Base-by-base conservation (phyloP, 768 basidiomycete genomes). In the Russula emetica region DNA sequence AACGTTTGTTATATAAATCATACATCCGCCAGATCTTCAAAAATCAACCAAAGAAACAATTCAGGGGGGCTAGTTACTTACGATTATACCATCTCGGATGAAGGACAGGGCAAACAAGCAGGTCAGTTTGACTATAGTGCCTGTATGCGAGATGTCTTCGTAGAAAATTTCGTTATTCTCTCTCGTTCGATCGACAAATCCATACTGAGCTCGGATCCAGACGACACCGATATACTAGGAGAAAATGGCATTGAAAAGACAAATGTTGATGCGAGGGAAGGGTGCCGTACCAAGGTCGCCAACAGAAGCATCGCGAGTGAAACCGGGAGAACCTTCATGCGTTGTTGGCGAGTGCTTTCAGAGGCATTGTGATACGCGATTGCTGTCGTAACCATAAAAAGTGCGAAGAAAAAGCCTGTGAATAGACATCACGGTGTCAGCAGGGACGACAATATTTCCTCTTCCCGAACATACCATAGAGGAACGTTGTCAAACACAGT, bases 21-120 rank as follows among this genome's bases (percentile, higher is more conserved):
- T 58, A 63, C 49, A 53, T 13, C 16, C 56, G 62, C 56, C 56
- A 63, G 24, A 63, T 47, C 62, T 63, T 58, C 20, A 8, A 45
- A 26, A 22, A 52, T 63, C 3, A 51, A 22, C 13, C 26, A 11
- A 34, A 38, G 5, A 22, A 32, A 44, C 30, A 14, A 47, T 5
- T 22, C 24, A 49, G 10, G 18, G 18, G n/a, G n/a, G 10, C 8
- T 6, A 5, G 18, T n/a, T n/a, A 22, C 52, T 34, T 18, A 53
- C 52, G 32, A 34, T 22, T n/a, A 53, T 18, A 22, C 30, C 30
- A 36, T 53, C 52, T 7, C 20, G 32, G 0, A 20, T 20, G 36
- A 16, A 4, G 32, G 51, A n/a, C 28, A 54, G 62, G 40, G 53
- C 0, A 13, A 13, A 49, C 36, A 63, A 40, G 58, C 57, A 63